These are phyloP conservation scores for Henckelia pumila DNA, from an alignment of 257 asterid genomes.

Conservation along the genomic window DNA sequence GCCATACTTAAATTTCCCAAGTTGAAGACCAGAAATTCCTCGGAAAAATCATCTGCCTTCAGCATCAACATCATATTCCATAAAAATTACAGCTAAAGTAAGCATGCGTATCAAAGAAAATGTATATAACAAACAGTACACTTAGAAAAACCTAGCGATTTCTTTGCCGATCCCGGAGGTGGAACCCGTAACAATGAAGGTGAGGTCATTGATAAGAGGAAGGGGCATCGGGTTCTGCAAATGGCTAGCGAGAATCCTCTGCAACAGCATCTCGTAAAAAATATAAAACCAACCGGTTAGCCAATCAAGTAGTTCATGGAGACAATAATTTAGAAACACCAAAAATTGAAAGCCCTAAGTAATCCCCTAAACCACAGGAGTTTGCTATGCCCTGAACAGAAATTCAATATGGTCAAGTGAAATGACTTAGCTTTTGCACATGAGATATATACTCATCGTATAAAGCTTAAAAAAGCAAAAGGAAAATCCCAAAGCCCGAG, in stretches of 20 bases:
- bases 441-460: constrained; percentile 29
- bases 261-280: constrained; percentile 78
- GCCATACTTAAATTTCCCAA: background rate
- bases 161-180: constrained; percentile 97
- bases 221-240: constrained; percentile 81
- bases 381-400: constrained; percentile 11
- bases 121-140: background rate
- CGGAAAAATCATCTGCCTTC: background rate
- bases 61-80: background rate
- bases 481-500: constrained; percentile 26
- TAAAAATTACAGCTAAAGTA: background rate
- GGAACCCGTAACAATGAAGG: constrained; percentile 89
- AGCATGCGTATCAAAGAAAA: background rate
- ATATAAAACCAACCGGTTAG: constrained; percentile 67
- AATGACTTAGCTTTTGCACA: constrained; percentile 26
- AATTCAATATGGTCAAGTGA: constrained; percentile 34
- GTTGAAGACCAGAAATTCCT: background rate
- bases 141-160: constrained; percentile 54
- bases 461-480: constrained; percentile 25
- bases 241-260: constrained; percentile 88
- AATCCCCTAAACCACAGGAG: constrained; percentile 18
- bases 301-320: no score
- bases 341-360: constrained; percentile 17
- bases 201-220: constrained; percentile 72
- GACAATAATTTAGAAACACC: no score